Percentiles rank a stretch among this genome's conserved stretches.
Conservation (phyloP, 2,329 filamentous ascomycete genomes). For the Neopestalotiopsis sp. region DNA sequence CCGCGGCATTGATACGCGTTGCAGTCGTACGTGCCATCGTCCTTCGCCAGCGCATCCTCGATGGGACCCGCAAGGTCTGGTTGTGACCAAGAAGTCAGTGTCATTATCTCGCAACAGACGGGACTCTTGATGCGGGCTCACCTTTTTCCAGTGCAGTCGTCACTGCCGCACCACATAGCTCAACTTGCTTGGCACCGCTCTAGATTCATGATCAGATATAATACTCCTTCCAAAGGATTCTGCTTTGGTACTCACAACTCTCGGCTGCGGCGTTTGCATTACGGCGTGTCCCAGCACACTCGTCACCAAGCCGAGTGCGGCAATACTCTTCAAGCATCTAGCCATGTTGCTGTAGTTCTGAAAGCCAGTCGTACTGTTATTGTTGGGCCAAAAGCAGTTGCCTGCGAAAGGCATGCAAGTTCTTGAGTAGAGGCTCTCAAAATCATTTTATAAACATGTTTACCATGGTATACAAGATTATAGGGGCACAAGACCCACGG, state of each 20-base stretch:
- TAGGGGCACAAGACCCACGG: not conserved
- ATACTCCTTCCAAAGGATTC: not conserved
- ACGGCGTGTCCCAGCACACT: slow-evolving; percentile 9
- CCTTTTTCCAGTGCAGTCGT: slow-evolving; percentile 16
- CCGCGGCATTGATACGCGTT: slow-evolving; percentile 37
- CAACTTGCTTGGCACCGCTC: slow-evolving; percentile 5
- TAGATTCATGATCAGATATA: not conserved
- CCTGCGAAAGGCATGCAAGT: not conserved
- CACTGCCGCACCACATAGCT: slow-evolving; percentile 11
- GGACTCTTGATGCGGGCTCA: not conserved
- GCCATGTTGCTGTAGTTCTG: not conserved
- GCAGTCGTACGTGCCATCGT: slow-evolving; percentile 32
- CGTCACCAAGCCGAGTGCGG: not conserved
- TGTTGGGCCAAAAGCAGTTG: not conserved
- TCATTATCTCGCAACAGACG: no score
- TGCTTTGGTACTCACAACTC: not conserved
- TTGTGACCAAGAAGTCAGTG: not conserved
- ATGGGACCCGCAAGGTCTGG: slow-evolving; percentile 34
- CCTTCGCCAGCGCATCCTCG: slow-evolving; percentile 32
- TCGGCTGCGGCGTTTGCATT: not conserved
- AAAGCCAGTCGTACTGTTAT: not conserved
- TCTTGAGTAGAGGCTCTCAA: not conserved
- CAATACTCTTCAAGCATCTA: not conserved
- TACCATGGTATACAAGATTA: no score
- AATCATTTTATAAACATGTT: not conserved